Base-by-base conservation (phyloP, 2,329 filamentous ascomycete genomes). In the Neodidymelliopsis sp. region DNA sequence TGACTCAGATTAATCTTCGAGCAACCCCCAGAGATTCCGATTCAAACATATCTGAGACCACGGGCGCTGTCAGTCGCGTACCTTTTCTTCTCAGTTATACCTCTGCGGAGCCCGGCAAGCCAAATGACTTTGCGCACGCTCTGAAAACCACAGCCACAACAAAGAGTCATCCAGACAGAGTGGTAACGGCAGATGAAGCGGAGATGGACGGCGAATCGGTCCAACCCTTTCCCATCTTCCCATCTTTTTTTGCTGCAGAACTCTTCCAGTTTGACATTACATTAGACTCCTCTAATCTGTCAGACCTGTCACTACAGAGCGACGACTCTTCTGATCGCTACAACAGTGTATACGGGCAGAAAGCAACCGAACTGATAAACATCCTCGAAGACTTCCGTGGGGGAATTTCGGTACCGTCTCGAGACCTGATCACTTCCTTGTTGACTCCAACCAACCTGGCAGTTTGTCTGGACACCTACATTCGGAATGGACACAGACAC, bases 61-160 rank as follows among this genome's bases (percentile, higher is more conserved):
- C 12, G 16, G 8, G 9, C 4, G 4, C 12, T 35, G 12, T 19
- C 15, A 29, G 19, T 4, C 30, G 29, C 7, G 36, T 47, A 6
- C 44, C 44, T 1, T 47, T 47, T 12, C 30, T 47, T 5, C 36
- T 47, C n/a, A 47, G 29, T 13, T 47, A 40, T 19, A 35, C 42
- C 1, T 7, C 44, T 9, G 36, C 36, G 8, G 16, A 22, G 4
- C 6, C 29, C 4, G 29, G 29, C 1, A 15, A 9, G 10, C 22
- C 43, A 9, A 47, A 40, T 29, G 44, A 47, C 10, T 30, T 47
- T 11, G 30, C 23, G 8, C 9, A 30, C 2, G 44, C 44, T 9
- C 30, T 40, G 6, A 30, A 40, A 28, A 47, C 36, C 13, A 12
- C 22, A 6, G 5, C 11, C 12, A 11, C 19, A 4, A 0, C 12